A percentile compares a stretch with the other conserved stretches of the same genome.
phyloP scores from a whole-genome alignment of 2,329 filamentous ascomycete species.

The Penicillium nordicum region DNA sequence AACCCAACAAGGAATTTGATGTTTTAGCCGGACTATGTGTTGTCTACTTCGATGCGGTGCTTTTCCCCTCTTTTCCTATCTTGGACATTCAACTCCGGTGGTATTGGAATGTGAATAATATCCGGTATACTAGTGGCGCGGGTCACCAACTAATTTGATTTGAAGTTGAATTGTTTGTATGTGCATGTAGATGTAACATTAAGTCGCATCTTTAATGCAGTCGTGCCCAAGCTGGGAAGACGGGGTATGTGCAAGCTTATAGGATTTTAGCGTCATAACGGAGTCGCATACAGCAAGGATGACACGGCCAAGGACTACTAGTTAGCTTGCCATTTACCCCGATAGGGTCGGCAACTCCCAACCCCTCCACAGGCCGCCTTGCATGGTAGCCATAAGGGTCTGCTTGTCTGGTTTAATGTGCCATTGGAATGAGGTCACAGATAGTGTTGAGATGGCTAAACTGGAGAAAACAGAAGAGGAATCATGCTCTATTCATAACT shows the following conservation, averaged over 20 bases:
- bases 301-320: neutral
- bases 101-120: neutral
- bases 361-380: no score
- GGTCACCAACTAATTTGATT: neutral
- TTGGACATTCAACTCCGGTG: neutral
- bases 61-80: constrained; percentile 4
- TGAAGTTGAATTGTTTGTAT: neutral
- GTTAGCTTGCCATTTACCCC: neutral
- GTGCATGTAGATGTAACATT: constrained; percentile 3
- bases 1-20: neutral
- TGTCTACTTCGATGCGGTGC: neutral
- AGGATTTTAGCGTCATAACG: neutral
- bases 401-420: no score
- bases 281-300: neutral
- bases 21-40: neutral
- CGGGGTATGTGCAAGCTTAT: neutral
- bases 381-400: no score
- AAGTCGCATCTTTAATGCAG: constrained; percentile 1
- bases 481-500: no score
- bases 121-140: neutral
- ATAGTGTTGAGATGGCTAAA: no score
- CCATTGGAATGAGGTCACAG: no score
- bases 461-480: no score
- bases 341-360: neutral
- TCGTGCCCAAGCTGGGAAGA: neutral